Base-by-base conservation (phyloP, 371 early-diverging fungal genomes). In the Mortierella sp. region DNA sequence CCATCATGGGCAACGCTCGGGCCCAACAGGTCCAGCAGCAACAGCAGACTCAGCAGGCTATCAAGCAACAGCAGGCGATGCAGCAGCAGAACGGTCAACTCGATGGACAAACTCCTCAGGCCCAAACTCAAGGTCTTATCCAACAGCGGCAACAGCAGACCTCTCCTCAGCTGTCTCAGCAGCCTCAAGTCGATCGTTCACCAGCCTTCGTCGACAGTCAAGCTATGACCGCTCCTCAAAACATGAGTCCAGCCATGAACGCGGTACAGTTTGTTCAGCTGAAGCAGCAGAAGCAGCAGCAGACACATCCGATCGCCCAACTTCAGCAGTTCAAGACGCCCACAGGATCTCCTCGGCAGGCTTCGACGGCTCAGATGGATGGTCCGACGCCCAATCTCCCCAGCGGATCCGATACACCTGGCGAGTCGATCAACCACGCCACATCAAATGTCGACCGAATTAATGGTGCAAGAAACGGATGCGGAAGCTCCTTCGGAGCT, bases 321-420 rank as follows among this genome's bases (percentile, higher is more conserved):
- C 52, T 82, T 26, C 83, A 82, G 70, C 83, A 82, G 58, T 73
- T 73, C 70, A 82, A 82, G 66, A 82, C 83, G 16, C 83, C 83
- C 0, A 77, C 83, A 1, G 83, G 83, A 64, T 82, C 83, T 2
- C 83, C 83, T 26, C 83, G 83, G 13, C 83, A 82, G 24, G 66
- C 83, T 4, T 61, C 83, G 19, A 66, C 78, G 29, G 74, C 83
- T n/a, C 83, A 82, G 68, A 82, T 82, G 83, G 83, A 75, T 7
- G 83, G 83, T 29, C 40, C 78, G 26, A 75, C 83, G 4, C 83
- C 83, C 2, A 75, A 74, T 0, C 78, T 82, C 22, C 78, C 83
- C 8, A 78, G 78, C 37, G 83, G 83, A 45, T 75, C 83, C n/a
- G 78, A 75, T 26, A 82, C 83, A 9, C 83, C 83, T 44, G 81